Evolutionary conservation across 345 rosid species (phyloP).

Genomic region (Isatis tinctoria): DNA sequence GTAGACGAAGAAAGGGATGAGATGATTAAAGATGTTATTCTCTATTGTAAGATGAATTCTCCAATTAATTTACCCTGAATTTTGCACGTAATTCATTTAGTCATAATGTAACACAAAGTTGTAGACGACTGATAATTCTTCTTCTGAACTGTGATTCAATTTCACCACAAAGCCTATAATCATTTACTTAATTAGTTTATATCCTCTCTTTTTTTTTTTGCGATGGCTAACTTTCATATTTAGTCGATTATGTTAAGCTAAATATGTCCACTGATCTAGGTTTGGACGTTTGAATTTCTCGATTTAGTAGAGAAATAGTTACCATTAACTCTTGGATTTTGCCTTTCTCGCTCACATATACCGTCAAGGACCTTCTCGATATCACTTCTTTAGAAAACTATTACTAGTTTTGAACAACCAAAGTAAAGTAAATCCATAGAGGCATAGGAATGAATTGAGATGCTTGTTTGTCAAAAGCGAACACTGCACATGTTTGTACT

Average conservation of each 20-base stretch:
- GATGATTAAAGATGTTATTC: slow-evolving; percentile 29
- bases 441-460: background rate
- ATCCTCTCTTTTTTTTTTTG: no score
- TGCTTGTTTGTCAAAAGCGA: background rate
- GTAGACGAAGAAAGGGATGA: slow-evolving; percentile 24
- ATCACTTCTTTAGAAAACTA: background rate
- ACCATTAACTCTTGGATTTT: no score
- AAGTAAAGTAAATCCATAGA: background rate
- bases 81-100: background rate
- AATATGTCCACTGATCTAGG: no score
- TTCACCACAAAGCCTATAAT: no score
- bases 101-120: background rate
- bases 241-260: no score
- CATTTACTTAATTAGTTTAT: no score
- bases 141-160: background rate
- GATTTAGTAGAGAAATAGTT: no score
- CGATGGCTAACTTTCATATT: background rate
- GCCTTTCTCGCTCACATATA: background rate
- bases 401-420: background rate
- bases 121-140: background rate
- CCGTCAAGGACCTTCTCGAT: background rate
- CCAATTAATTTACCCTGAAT: slow-evolving; percentile 7
- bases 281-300: no score
- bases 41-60: slow-evolving; percentile 35
- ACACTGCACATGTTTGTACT: background rate